Evolutionary conservation across 495 filamentous ascomycete genomes (phyloP), one percentile per base, ranked within the genome.

Genomic region (Trypethelium eluteriae): DNA sequence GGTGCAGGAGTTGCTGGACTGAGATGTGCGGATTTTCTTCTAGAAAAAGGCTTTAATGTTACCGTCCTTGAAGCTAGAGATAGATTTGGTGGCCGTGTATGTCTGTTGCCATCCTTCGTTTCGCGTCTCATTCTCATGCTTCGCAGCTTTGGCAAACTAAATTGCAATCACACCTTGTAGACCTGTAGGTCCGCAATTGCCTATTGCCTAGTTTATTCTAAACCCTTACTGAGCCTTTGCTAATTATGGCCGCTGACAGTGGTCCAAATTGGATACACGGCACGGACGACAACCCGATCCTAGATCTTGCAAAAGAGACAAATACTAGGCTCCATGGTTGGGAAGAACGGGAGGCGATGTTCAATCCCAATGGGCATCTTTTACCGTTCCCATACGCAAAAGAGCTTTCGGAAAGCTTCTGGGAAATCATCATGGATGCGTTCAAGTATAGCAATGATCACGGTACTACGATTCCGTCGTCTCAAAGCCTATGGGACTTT

Each of bases 231-330:
- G 11, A 46, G 47, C 1, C 36, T 66, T 16, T 64, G 32, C 70
- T 70, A 67, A 72, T 7, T 62, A 25, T 38, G 2, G 67, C 14
- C 18, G 46, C 14, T 18, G 25, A 59, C 47, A 89, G 91, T 32
- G 93, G 93, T 5, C 88, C 93, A 6, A 98, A 97, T 73, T 97
- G 93, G 93, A 95, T 96, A 36, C 93, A 98, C 75, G 94, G 94
- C 44, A 88, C 89, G 0, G 82, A 86, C 1, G 77, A 89, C 62
- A 98, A 96, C 73, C 93, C 94, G 4, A 93, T 98, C 50, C 75
- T 89, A 64, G 83, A 88, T 41, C 81, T 98, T 39, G 92, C 91
- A 14, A 81, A 84, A 68, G 77, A 85, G 71, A 91, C 89, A 0
- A 76, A 82, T 2, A 91, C 90, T 0, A 68, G 75, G 1, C 78